Evolutionary conservation across 2,329 filamentous ascomycete genomes (phyloP).

Genomic region (Aspergillus tamarii): DNA sequence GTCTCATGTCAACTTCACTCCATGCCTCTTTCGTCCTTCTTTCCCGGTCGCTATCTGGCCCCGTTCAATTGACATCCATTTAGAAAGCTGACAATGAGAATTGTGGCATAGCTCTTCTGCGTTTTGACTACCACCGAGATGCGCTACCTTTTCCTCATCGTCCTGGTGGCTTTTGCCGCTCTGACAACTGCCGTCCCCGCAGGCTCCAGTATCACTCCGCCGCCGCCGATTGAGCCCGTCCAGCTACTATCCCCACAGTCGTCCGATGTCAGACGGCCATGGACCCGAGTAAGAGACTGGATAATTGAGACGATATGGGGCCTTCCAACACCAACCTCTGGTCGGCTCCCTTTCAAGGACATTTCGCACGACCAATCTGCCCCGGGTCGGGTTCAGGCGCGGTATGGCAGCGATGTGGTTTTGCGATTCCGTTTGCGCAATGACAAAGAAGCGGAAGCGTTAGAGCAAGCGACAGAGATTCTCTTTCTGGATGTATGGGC

Average conservation of each 20-base stretch:
- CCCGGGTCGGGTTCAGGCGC: constrained; percentile 46
- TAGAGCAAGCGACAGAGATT: constrained; percentile 72
- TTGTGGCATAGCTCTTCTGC: not conserved
- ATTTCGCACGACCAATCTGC: constrained; percentile 25
- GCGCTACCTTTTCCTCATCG: constrained; percentile 20
- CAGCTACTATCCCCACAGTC: constrained; percentile 30
- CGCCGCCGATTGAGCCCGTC: constrained; percentile 35
- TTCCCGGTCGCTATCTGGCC: not conserved
- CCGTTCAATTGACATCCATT: not conserved
- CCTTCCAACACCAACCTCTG: constrained; percentile 31
- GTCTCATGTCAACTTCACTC: not conserved
- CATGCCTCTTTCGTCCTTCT: not conserved
- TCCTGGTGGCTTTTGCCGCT: constrained; percentile 23
- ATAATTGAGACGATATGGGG: constrained; percentile 50
- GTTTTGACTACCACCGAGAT: constrained; percentile 8
- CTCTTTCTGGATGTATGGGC: constrained; percentile 92
- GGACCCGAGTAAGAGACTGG: constrained; percentile 45
- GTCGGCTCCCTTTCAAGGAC: constrained; percentile 23
- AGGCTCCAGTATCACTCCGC: constrained; percentile 39
- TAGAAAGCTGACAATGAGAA: not conserved
- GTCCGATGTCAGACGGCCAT: constrained; percentile 37
- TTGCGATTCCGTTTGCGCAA: constrained; percentile 81
- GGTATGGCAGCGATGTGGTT: constrained; percentile 82
- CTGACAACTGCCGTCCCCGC: constrained; percentile 38
- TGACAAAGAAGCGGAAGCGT: constrained; percentile 67